Percentiles rank a stretch among this genome's conserved stretches.
Evolutionary conservation across 2,329 filamentous ascomycete species (phyloP).

Genomic region (Boeremia lycopersici): DNA sequence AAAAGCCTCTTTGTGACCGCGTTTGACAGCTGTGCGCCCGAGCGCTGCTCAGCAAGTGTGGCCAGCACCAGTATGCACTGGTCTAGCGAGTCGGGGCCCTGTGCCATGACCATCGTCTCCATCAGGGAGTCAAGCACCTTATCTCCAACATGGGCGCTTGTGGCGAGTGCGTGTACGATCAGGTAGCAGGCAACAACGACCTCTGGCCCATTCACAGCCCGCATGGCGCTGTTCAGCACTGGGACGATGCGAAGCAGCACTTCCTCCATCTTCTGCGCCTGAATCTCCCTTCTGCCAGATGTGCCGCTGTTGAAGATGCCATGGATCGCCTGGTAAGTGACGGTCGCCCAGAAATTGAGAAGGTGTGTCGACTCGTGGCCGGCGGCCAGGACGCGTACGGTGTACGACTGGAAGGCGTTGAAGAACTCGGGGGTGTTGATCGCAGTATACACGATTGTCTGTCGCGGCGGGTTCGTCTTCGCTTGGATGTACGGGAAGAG

Average conservation of each 20-base stretch:
- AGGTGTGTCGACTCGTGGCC: slow-evolving; percentile 77
- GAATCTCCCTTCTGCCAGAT: slow-evolving; percentile 76
- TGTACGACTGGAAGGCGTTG: slow-evolving; percentile 76
- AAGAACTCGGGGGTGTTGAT: slow-evolving; percentile 80
- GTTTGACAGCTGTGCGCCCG: slow-evolving; percentile 70
- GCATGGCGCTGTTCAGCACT: slow-evolving; percentile 77
- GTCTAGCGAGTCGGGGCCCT: slow-evolving; percentile 73
- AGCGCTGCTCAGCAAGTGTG: slow-evolving; percentile 80
- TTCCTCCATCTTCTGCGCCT: slow-evolving; percentile 81
- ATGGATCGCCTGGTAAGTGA: slow-evolving; percentile 84
- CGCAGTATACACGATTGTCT: slow-evolving; percentile 82
- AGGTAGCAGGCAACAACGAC: slow-evolving; percentile 89
- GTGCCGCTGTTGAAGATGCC: slow-evolving; percentile 78
- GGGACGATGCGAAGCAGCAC: slow-evolving; percentile 71
- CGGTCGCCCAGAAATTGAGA: slow-evolving; percentile 87
- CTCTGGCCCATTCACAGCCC: slow-evolving; percentile 76
- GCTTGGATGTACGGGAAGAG: slow-evolving; percentile 84
- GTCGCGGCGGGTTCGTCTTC: slow-evolving; percentile 75
- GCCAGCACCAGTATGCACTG: slow-evolving; percentile 80
- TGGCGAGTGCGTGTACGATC: slow-evolving; percentile 82
- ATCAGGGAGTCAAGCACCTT: slow-evolving; percentile 83
- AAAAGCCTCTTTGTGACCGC: slow-evolving; percentile 73
- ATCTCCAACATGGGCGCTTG: slow-evolving; percentile 81
- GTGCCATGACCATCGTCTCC: slow-evolving; percentile 82
- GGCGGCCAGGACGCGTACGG: slow-evolving; percentile 73